Evolutionary conservation across 768 basidiomycete genomes (phyloP).

Genomic region (Calocybe indica): DNA sequence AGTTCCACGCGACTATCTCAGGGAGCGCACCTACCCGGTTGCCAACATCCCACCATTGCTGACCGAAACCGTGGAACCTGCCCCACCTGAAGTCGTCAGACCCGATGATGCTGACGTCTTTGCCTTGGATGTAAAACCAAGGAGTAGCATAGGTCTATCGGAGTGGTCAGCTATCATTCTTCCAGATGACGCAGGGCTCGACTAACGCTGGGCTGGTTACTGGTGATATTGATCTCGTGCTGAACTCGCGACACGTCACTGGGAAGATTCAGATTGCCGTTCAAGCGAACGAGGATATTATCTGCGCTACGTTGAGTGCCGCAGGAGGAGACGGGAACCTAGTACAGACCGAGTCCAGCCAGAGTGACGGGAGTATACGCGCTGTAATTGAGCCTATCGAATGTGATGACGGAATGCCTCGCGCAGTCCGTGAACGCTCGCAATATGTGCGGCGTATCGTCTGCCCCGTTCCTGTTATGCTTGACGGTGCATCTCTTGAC

Average conservation of each 20-base stretch:
- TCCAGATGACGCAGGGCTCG: background rate
- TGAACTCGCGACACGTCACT: constrained; percentile 37
- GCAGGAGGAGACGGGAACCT: background rate
- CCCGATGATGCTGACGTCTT: constrained; percentile 34
- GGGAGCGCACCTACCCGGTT: constrained; percentile 25
- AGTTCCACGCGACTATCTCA: background rate
- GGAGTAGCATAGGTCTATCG: constrained; percentile 33
- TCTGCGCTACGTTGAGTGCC: constrained; percentile 12
- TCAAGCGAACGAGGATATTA: constrained; percentile 34
- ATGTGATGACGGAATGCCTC: constrained; percentile 26
- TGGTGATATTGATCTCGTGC: constrained; percentile 27
- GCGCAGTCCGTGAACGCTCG: constrained; percentile 29
- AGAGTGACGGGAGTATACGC: constrained; percentile 30
- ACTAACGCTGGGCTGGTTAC: constrained; percentile 31
- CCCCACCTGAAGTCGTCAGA: constrained; percentile 33
- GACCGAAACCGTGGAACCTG: constrained; percentile 39
- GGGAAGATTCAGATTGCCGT: constrained; percentile 39
- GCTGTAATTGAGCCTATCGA: constrained; percentile 27
- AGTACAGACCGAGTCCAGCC: constrained; percentile 20
- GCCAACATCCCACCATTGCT: constrained; percentile 45
- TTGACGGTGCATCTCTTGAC: constrained; percentile 16
- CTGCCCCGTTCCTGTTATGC: constrained; percentile 20
- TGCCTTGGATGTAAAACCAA: constrained; percentile 40
- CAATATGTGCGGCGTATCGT: constrained; percentile 29
- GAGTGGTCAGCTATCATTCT: background rate